Percentiles rank a stretch among this genome's conserved stretches.
Conservation (phyloP, 2,329 filamentous ascomycete species). For the Pseudocercospora crystallina region DNA sequence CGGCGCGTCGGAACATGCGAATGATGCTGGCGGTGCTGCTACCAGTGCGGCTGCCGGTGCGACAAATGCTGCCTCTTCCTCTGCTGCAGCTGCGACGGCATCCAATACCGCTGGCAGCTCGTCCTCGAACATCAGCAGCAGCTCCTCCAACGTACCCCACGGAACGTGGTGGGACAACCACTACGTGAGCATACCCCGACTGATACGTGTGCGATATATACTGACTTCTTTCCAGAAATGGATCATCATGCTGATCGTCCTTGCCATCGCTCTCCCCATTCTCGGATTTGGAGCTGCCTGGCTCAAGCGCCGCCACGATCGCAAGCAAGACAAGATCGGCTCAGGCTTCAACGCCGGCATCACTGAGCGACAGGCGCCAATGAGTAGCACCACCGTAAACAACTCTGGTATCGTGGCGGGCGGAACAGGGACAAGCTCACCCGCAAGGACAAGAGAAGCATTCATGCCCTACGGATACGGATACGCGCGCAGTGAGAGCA, state of each 20-base stretch:
- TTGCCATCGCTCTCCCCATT: slow-evolving; percentile 66
- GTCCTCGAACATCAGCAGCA: background rate
- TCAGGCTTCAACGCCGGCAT: slow-evolving; percentile 39
- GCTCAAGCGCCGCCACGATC: slow-evolving; percentile 71
- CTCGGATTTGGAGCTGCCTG: slow-evolving; percentile 68
- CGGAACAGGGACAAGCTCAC: slow-evolving; percentile 27
- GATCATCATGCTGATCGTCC: slow-evolving; percentile 76
- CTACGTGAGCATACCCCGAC: slow-evolving; percentile 22
- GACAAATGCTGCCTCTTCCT: background rate
- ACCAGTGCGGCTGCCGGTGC: slow-evolving; percentile 14
- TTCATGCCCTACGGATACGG: slow-evolving; percentile 38
- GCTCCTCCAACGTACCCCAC: background rate
- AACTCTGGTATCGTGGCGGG: slow-evolving; percentile 7
- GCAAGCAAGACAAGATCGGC: slow-evolving; percentile 57
- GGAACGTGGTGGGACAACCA: slow-evolving; percentile 17
- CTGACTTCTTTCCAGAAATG: slow-evolving; percentile 53
- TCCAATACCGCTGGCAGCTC: background rate
- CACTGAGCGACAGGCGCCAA: slow-evolving; percentile 31
- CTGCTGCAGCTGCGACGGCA: slow-evolving; percentile 2
- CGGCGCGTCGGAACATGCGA: slow-evolving; percentile 34
- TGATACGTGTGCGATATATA: background rate
- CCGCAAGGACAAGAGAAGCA: slow-evolving; percentile 30
- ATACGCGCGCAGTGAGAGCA: slow-evolving; percentile 31
- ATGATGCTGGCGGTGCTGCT: slow-evolving; percentile 14
- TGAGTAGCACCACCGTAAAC: slow-evolving; percentile 16